Evolutionary conservation across 1,139 yeast genomes (phyloP).

Genomic region (Blastobotrys proliferans): DNA sequence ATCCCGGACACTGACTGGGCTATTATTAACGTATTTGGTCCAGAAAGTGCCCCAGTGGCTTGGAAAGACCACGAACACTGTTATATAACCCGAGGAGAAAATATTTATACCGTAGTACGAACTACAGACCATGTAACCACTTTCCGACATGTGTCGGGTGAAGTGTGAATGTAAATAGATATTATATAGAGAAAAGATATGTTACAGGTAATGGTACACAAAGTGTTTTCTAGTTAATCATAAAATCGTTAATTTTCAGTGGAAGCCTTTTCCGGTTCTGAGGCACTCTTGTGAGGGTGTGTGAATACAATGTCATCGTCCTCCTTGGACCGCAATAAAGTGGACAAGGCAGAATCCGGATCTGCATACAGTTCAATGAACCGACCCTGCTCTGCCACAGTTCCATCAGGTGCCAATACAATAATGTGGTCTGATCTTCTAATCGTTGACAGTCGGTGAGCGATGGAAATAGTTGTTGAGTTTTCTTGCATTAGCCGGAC

Average conservation of each 20-base stretch:
- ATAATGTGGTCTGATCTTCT: conserved; percentile 77
- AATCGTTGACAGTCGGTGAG: conserved; percentile 87
- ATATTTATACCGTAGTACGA: conserved; percentile 23
- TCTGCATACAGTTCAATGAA: conserved; percentile 60
- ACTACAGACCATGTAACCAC: neutral
- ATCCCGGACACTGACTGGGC: neutral
- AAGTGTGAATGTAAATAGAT: neutral
- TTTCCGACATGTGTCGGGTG: too few species aligned
- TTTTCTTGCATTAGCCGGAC: conserved; percentile 57
- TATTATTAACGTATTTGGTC: conserved; percentile 9
- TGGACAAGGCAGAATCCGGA: conserved; percentile 64
- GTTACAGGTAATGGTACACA: neutral
- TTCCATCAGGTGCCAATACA: conserved; percentile 72
- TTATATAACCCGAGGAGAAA: conserved; percentile 23
- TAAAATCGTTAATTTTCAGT: neutral
- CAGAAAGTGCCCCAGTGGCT: conserved; percentile 29
- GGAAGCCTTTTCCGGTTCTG: conserved; percentile 7
- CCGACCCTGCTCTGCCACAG: conserved; percentile 80
- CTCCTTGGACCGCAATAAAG: conserved; percentile 43
- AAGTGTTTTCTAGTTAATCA: neutral
- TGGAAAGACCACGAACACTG: conserved; percentile 30
- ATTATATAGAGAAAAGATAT: neutral
- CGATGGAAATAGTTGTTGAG: conserved; percentile 84
- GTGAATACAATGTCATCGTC: conserved; percentile 29
- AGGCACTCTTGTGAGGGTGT: conserved; percentile 2